These are phyloP conservation scores for Schwanniomyces yamadae DNA, from an alignment of 805 yeast genomes.

Conservation along the genomic window DNA sequence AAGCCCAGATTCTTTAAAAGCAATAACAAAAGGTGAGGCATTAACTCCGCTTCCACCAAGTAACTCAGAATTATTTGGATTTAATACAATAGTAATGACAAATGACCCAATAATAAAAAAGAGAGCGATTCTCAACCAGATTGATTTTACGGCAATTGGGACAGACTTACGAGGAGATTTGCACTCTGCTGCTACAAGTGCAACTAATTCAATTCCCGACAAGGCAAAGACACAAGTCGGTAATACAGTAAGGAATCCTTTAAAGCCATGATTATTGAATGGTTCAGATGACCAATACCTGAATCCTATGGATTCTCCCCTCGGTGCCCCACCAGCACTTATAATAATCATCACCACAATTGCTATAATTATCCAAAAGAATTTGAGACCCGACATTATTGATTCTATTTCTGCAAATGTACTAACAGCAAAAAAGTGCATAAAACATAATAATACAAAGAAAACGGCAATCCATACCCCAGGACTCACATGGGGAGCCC, in stretches of 20 bases:
- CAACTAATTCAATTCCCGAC: constrained; percentile 8
- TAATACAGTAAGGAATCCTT: constrained; percentile 33
- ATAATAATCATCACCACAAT: neutral
- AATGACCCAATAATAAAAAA: constrained; percentile 21
- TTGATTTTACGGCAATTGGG: constrained; percentile 22
- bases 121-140: constrained; percentile 20
- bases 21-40: constrained; percentile 30
- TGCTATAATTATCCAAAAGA: neutral
- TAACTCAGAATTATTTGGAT: constrained; percentile 16
- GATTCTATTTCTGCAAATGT: too few relatives aligned
- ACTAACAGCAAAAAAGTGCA: too few relatives aligned
- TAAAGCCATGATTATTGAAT: constrained; percentile 28
- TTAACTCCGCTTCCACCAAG: constrained; percentile 7
- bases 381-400: neutral
- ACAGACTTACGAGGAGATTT: constrained; percentile 20
- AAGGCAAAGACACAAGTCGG: constrained; percentile 37
- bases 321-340: constrained; percentile 7
- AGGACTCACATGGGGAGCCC: neutral
- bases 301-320: constrained; percentile 6
- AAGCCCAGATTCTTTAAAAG: constrained; percentile 26
- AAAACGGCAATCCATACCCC: too few relatives aligned
- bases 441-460: too few relatives aligned
- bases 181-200: constrained; percentile 13
- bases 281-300: constrained; percentile 8
- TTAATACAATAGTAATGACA: constrained; percentile 17